These are phyloP conservation scores for Lipomyces spencermartinsiae DNA, from an alignment of 805 yeast species.

Conservation along the genomic window DNA sequence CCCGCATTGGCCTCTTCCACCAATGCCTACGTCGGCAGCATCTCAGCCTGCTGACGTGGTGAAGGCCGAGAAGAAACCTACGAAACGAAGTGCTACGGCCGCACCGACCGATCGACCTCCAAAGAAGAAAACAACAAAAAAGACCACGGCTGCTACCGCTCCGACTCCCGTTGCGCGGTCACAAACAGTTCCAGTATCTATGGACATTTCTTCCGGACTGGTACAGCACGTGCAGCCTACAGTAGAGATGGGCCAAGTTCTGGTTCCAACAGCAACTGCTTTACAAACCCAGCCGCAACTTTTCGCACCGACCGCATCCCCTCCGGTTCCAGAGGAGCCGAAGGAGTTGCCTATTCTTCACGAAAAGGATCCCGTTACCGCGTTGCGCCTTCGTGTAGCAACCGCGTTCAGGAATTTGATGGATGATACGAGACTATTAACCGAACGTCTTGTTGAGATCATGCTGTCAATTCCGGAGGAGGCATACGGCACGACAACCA, in stretches of 20 bases:
- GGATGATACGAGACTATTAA: conserved; percentile 26
- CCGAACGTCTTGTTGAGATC: conserved; percentile 32
- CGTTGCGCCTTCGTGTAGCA: conserved; percentile 35
- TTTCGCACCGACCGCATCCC: conserved; percentile 1
- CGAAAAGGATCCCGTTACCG: conserved; percentile 36
- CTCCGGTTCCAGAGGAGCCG: conserved; percentile 12
- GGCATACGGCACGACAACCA: conserved; percentile 24
- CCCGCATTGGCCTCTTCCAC: conserved; percentile 8
- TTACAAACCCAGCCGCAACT: neutral
- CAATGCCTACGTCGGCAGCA: neutral
- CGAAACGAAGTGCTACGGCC: neutral
- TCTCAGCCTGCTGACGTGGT: neutral
- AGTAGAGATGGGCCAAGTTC: neutral
- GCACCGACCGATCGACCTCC: neutral
- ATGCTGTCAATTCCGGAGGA: conserved; percentile 38
- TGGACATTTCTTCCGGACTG: conserved; percentile 2
- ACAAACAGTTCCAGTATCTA: conserved; percentile 7
- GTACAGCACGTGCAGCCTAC: neutral
- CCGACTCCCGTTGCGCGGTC: neutral
- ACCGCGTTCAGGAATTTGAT: conserved; percentile 24
- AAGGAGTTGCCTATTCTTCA: conserved; percentile 29
- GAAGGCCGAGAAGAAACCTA: neutral
- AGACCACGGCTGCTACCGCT: conserved; percentile 8
- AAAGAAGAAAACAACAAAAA: conserved; percentile 7
- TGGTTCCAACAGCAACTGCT: neutral